Conservation (phyloP, 2,329 filamentous ascomycete genomes). For the Epichloe hybrida region DNA sequence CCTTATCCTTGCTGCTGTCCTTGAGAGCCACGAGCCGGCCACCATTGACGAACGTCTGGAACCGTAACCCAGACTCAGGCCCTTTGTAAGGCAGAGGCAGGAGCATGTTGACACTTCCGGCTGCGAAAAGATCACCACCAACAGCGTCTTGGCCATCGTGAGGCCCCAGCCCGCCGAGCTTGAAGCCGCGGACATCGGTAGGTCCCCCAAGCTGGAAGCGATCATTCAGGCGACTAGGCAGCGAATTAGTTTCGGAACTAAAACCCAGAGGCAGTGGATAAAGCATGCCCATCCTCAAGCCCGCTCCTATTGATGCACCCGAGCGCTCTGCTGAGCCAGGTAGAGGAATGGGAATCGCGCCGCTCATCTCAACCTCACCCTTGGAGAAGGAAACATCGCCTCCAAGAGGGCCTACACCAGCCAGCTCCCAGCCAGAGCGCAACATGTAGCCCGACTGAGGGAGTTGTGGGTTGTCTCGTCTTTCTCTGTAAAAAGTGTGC, state of each 20-base stretch:
- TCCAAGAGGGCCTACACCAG: slow-evolving; percentile 67
- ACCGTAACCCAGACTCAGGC: slow-evolving; percentile 67
- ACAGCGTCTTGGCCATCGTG: slow-evolving; percentile 75
- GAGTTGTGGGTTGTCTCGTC: slow-evolving; percentile 72
- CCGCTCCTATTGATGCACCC: slow-evolving; percentile 70
- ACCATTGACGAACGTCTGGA: slow-evolving; percentile 86
- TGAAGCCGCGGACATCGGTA: slow-evolving; percentile 88
- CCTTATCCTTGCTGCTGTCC: slow-evolving; percentile 36
- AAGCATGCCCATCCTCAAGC: slow-evolving; percentile 68
- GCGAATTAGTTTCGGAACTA: slow-evolving; percentile 34
- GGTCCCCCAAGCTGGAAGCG: slow-evolving; percentile 95
- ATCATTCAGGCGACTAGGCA: slow-evolving; percentile 75
- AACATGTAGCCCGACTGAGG: slow-evolving; percentile 71
- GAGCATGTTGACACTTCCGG: slow-evolving; percentile 74
- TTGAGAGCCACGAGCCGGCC: slow-evolving; percentile 71
- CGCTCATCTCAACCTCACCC: slow-evolving; percentile 70
- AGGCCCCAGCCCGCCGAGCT: slow-evolving; percentile 76
- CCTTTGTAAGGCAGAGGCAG: slow-evolving; percentile 73
- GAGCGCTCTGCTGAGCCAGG: slow-evolving; percentile 55
- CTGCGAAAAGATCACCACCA: slow-evolving; percentile 84
- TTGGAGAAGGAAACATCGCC: slow-evolving; percentile 94
- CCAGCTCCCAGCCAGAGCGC: slow-evolving; percentile 69
- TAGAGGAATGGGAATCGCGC: slow-evolving; percentile 59
- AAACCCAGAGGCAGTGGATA: slow-evolving; percentile 64
- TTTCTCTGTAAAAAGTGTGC: slow-evolving; percentile 70